These are phyloP conservation scores for Tolypocladium guangdongense DNA, from an alignment of 2,329 filamentous ascomycete genomes.

Conservation along the genomic window DNA sequence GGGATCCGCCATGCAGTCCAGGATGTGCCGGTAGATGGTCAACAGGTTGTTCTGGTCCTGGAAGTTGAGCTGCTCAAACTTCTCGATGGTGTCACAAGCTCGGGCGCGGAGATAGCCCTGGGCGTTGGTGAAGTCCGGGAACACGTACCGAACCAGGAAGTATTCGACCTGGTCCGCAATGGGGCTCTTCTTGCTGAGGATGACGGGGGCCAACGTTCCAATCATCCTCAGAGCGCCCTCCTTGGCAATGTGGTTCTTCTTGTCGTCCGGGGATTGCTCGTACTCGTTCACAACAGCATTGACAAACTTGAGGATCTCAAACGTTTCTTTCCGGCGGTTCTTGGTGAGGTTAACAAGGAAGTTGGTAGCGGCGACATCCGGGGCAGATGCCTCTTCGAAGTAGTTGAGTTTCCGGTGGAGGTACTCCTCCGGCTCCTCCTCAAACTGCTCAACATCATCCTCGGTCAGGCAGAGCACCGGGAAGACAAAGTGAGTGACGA, in stretches of 20 bases:
- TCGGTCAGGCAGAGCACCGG: slow-evolving; percentile 86
- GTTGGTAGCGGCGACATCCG: slow-evolving; percentile 91
- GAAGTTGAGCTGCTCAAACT: slow-evolving; percentile 95
- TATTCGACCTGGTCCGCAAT: slow-evolving; percentile 97
- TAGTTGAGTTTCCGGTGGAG: slow-evolving; percentile 95
- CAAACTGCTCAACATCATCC: slow-evolving; percentile 88
- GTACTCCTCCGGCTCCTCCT: slow-evolving; percentile 91
- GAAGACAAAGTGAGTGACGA: slow-evolving; percentile 92
- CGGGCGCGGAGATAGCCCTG: slow-evolving; percentile 89
- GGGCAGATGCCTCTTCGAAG: slow-evolving; percentile 92
- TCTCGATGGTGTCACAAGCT: slow-evolving; percentile 94
- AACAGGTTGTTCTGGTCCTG: slow-evolving; percentile 93
- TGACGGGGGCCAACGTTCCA: slow-evolving; percentile 84
- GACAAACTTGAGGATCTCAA: slow-evolving; percentile 87
- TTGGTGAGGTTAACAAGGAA: slow-evolving; percentile 94
- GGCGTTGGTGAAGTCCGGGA: slow-evolving; percentile 89
- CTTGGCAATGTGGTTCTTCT: slow-evolving; percentile 92
- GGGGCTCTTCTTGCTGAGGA: slow-evolving; percentile 94
- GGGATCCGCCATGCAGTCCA: slow-evolving; percentile 93
- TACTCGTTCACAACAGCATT: slow-evolving; percentile 93
- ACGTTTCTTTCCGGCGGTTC: slow-evolving; percentile 88
- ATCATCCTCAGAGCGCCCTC: slow-evolving; percentile 97
- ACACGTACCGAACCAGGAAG: slow-evolving; percentile 96
- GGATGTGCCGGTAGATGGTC: slow-evolving; percentile 90
- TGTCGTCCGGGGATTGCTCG: slow-evolving; percentile 69